These are phyloP conservation scores for Solanum megistacrolobum DNA, from an alignment of 257 asterid genomes.

Conservation along the genomic window DNA sequence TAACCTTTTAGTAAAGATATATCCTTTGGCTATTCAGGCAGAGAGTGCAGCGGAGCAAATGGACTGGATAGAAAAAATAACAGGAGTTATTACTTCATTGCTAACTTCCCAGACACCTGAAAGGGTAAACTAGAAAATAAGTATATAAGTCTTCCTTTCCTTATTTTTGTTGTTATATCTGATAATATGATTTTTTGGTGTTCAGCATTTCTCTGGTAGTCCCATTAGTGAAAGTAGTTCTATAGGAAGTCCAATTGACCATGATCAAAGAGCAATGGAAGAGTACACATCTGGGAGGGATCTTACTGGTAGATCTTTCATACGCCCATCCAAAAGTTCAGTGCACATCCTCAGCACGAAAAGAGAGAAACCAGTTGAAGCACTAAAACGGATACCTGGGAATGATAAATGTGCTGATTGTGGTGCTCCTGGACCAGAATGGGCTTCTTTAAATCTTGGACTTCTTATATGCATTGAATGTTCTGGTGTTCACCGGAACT, in stretches of 20 bases:
- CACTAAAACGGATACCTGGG: conserved; percentile 61
- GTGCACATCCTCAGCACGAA: conserved; percentile 29
- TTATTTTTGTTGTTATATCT: conserved; percentile 2
- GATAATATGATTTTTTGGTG: conserved; percentile 13
- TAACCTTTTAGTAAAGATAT: neutral
- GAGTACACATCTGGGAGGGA: conserved; percentile 38
- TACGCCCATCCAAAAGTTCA: conserved; percentile 54
- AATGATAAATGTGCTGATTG: conserved; percentile 96
- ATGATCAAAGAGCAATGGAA: conserved; percentile 24
- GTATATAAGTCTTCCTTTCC: neutral
- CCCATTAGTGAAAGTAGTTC: conserved; percentile 52
- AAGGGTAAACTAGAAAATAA: conserved; percentile 36
- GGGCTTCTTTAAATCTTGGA: conserved; percentile 95
- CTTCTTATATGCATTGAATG: conserved; percentile 84
- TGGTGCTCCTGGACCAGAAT: conserved; percentile 87
- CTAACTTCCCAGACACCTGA: conserved; percentile 61
- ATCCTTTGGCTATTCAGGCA: conserved; percentile 44
- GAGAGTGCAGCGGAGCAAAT: conserved; percentile 65
- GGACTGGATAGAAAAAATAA: conserved; percentile 88
- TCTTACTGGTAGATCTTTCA: conserved; percentile 34
- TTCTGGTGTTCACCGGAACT: conserved; percentile 91
- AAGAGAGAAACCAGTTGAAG: conserved; percentile 54
- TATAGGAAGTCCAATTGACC: conserved; percentile 37
- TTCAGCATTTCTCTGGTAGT: conserved; percentile 38
- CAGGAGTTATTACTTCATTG: conserved; percentile 74